These are phyloP conservation scores for Pseudisothecium myosuroides DNA, from an alignment of 225 moss, liverwort and hornwort species.

Conservation along the genomic window DNA sequence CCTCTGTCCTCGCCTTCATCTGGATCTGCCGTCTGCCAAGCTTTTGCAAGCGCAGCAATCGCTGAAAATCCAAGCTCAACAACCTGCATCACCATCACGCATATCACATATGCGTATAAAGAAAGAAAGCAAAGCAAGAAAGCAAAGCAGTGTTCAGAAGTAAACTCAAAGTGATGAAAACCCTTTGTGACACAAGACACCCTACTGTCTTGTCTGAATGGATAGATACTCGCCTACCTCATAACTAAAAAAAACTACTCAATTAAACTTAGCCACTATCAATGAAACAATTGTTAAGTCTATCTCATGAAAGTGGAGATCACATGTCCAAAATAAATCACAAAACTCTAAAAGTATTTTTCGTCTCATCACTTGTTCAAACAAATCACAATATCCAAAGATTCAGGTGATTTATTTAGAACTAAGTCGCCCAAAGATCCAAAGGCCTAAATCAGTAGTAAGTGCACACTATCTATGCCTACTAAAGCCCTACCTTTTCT, in stretches of 20 bases:
- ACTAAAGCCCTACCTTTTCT: background rate
- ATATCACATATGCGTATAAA: background rate
- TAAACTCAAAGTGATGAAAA: background rate
- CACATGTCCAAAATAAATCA: background rate
- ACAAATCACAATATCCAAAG: background rate
- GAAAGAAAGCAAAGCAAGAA: no score
- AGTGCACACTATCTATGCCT: background rate
- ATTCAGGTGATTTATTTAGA: background rate
- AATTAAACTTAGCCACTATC: background rate
- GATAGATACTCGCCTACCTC: background rate
- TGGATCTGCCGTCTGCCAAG: constrained; percentile 64
- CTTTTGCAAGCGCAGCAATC: constrained; percentile 68
- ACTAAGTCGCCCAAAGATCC: background rate
- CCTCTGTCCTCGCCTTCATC: constrained; percentile 50
- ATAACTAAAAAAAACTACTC: background rate
- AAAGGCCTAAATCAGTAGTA: background rate
- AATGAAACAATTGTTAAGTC: background rate
- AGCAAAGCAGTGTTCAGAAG: background rate
- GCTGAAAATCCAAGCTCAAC: constrained; percentile 79
- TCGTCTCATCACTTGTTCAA: background rate
- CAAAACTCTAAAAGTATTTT: background rate
- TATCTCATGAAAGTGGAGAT: background rate
- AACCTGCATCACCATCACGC: constrained; percentile 21
- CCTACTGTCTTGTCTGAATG: background rate
- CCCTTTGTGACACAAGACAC: background rate